Base-by-base conservation (phyloP, 306 rosid species). In the Corylus avellana region DNA sequence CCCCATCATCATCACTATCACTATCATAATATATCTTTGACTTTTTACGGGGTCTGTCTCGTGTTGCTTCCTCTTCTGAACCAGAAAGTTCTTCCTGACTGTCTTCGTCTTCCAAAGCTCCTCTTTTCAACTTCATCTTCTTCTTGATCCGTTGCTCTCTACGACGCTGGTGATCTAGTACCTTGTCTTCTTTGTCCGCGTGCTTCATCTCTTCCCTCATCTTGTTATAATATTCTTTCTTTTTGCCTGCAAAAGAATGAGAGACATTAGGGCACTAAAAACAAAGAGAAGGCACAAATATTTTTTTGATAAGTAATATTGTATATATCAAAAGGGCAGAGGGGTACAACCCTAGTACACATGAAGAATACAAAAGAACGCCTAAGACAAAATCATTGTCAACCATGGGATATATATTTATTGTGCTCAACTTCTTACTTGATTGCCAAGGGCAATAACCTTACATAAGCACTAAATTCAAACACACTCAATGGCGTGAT, bases 171-270 rank as follows among this genome's bases (percentile, higher is more conserved):
- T 87, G 92, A 29, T 92, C 91, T 10, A 85, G 32, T 82, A 84
- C 81, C 74, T 89, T 91, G 85, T 92, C 99, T 80, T 91, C 96
- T 86, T 85, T 90, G 86, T 95, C 99, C 35, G 78, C 94, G 83
- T 80, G 81, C 87, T 84, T 90, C 76, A 93, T 77, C 79, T 88
- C 96, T 74, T 88, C 98, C 70, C 92, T 90, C 89, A 90, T 80
- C 87, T 82, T 90, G 75, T 84, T 90, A 77, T 95, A 92, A 84
- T 73, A 88, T 70, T 90, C 91, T 14, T 88, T 74, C 78, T 90
- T 95, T 89, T 86, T 77, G 70, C 87, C 99, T 91, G 92, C 77
- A 78, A 8, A 39, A 71, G 47, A 72, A 20, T 16, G 25, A 54
- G 29, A 83, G 12, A 76, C 55, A 37, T n/a, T 71, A 12, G 27